Conservation (phyloP, 805 yeast genomes). For the Metschnikowia amazonensis region DNA sequence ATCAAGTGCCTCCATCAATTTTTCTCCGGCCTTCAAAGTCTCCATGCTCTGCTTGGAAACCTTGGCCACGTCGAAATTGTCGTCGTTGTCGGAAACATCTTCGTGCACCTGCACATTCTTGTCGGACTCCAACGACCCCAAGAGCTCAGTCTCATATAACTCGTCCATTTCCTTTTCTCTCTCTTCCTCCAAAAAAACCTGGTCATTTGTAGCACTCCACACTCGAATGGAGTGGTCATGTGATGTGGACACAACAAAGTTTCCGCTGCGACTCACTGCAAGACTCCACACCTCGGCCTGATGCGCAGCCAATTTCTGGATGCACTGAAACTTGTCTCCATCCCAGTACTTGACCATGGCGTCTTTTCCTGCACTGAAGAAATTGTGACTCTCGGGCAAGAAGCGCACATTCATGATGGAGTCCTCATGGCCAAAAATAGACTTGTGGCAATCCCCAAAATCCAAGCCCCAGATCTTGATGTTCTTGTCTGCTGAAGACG, state of each 20-base stretch:
- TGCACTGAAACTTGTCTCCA: conserved; percentile 92
- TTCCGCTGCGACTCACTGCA: conserved; percentile 70
- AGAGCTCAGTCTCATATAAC: conserved; percentile 74
- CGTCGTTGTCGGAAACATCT: conserved; percentile 40
- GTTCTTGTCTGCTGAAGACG: conserved; percentile 96
- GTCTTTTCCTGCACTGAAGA: conserved; percentile 88
- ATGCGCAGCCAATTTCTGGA: conserved; percentile 79
- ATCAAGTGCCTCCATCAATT: conserved; percentile 86
- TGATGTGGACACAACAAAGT: conserved; percentile 72
- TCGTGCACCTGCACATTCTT: conserved; percentile 20
- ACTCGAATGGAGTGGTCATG: conserved; percentile 91
- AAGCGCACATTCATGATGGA: conserved; percentile 86
- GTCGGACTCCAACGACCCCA: conserved; percentile 28
- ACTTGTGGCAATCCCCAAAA: conserved; percentile 97
- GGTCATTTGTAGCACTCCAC: conserved; percentile 94
- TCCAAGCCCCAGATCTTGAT: conserved; percentile 98
- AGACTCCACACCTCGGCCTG: conserved; percentile 93
- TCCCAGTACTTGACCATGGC: conserved; percentile 94
- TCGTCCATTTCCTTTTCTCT: conserved; percentile 94
- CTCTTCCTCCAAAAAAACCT: conserved; percentile 96
- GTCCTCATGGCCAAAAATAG: conserved; percentile 95
- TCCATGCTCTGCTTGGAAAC: conserved; percentile 85
- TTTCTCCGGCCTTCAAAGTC: conserved; percentile 91
- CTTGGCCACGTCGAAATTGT: conserved; percentile 51
- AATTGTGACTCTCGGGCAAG: conserved; percentile 80